A percentile compares a stretch with the other conserved stretches of the same genome.
These are phyloP conservation scores for Backusella luteola DNA, from an alignment of 192 early-diverging fungal genomes.

Conservation along the genomic window DNA sequence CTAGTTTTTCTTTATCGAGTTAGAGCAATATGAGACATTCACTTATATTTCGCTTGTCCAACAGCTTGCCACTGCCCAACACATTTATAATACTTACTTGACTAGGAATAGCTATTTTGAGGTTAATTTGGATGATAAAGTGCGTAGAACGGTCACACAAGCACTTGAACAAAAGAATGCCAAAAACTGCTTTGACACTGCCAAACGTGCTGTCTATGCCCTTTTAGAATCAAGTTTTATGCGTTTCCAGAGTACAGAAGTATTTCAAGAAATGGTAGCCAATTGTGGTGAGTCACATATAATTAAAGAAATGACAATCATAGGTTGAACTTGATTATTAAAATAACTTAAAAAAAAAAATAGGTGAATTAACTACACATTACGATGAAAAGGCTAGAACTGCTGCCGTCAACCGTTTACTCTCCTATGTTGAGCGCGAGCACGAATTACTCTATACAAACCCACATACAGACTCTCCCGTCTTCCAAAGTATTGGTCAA, in stretches of 20 bases:
- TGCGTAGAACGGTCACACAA: slow-evolving; percentile 37
- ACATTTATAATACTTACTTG: slow-evolving; percentile 58
- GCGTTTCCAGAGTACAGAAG: slow-evolving; percentile 33
- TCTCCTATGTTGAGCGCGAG: slow-evolving; percentile 29
- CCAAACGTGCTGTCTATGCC: slow-evolving; percentile 43
- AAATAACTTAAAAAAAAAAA: background rate
- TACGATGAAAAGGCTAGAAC: slow-evolving; percentile 32
- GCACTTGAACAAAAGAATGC: slow-evolving; percentile 33
- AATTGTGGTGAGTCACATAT: slow-evolving; percentile 37
- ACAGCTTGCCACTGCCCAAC: slow-evolving; percentile 44
- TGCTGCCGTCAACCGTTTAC: slow-evolving; percentile 33
- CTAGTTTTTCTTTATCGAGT: slow-evolving; percentile 59
- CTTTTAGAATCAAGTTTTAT: slow-evolving; percentile 46
- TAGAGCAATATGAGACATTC: slow-evolving; percentile 53
- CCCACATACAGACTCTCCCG: slow-evolving; percentile 28
- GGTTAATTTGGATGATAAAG: slow-evolving; percentile 55
- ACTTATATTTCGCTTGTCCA: slow-evolving; percentile 33
- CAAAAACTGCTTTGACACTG: slow-evolving; percentile 33
- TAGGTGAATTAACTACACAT: slow-evolving; percentile 35
- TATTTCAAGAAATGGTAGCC: slow-evolving; percentile 37
- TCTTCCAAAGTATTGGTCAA: slow-evolving; percentile 19
- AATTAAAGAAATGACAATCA: background rate
- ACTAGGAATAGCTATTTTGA: slow-evolving; percentile 54
- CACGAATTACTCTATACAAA: slow-evolving; percentile 23
- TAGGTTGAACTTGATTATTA: background rate